phyloP scores from a whole-genome alignment of 1,139 yeast genomes.

The Debaryomyces psychrophilus region DNA sequence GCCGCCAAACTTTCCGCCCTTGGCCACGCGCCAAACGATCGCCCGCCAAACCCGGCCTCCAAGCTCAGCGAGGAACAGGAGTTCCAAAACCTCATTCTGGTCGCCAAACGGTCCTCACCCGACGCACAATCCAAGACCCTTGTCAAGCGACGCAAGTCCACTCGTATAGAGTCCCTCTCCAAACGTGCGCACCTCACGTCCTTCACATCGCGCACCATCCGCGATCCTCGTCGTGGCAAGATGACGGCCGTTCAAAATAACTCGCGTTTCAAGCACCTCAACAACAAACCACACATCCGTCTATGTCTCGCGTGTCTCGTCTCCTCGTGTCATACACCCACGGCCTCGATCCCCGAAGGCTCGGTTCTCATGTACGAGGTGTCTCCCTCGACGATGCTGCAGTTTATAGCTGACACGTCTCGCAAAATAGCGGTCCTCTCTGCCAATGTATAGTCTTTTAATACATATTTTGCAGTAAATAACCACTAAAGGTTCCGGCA shows the following conservation, averaged over 20 bases:
- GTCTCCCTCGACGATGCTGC: slow-evolving; percentile 24
- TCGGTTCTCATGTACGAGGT: slow-evolving; percentile 26
- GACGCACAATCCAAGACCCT: slow-evolving; percentile 4
- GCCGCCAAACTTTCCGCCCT: slow-evolving; percentile 11
- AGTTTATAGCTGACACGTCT: slow-evolving; percentile 20
- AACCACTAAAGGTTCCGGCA: slow-evolving; percentile 4
- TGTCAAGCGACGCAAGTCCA: slow-evolving; percentile 9
- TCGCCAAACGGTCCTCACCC: slow-evolving; percentile 18
- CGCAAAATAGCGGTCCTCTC: slow-evolving; percentile 3
- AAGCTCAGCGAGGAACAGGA: slow-evolving; percentile 22
- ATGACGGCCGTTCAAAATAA: slow-evolving; percentile 20
- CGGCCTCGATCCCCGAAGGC: slow-evolving; percentile 20
- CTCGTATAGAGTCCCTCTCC: slow-evolving; percentile 7
- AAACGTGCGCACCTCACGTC: not conserved
- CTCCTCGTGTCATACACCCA: slow-evolving; percentile 2
- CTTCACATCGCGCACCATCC: not conserved
- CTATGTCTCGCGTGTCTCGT: slow-evolving; percentile 27
- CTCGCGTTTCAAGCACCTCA: slow-evolving; percentile 24
- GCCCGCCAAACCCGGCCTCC: no score
- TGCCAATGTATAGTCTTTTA: not conserved
- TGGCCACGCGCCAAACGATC: not conserved
- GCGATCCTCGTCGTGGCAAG: slow-evolving; percentile 13
- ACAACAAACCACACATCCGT: slow-evolving; percentile 23
- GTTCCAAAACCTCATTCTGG: slow-evolving; percentile 20
- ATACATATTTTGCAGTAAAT: slow-evolving; percentile 8